Evolutionary conservation across 2,329 filamentous ascomycete species (phyloP).

Genomic region (Penicillium sp.): DNA sequence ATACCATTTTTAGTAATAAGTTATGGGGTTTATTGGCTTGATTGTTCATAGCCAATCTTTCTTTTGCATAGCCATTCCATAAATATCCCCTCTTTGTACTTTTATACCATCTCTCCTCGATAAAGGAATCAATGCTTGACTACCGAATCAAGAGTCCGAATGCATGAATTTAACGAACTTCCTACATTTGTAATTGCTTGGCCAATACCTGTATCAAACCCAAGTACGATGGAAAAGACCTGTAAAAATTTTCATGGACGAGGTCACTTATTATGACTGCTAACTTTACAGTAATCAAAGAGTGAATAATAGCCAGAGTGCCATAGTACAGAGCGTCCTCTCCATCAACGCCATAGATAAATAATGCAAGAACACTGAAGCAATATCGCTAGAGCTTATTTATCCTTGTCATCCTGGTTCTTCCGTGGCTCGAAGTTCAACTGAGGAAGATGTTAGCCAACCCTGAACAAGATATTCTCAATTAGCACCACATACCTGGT

Average conservation of each 20-base stretch:
- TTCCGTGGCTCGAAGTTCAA: conserved; percentile 67
- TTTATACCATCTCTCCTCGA: conserved; percentile 26
- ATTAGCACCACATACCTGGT: conserved; percentile 62
- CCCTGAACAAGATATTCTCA: neutral
- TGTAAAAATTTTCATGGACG: neutral
- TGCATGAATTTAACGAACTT: neutral
- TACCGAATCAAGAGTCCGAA: conserved; percentile 7
- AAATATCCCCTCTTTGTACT: conserved; percentile 23
- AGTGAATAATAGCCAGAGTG: neutral
- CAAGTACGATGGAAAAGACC: neutral
- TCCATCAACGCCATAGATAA: conserved; percentile 4
- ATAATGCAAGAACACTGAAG: neutral
- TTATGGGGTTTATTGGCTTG: conserved; percentile 8
- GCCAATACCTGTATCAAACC: neutral
- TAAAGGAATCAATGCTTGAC: conserved; percentile 11
- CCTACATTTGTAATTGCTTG: neutral
- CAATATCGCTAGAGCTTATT: conserved; percentile 13
- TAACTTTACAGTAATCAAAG: neutral
- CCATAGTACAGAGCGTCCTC: neutral
- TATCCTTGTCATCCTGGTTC: conserved; percentile 54
- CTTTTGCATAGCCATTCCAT: conserved; percentile 22
- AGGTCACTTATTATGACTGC: neutral
- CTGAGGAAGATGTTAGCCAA: conserved; percentile 37
- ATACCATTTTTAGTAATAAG: conserved; percentile 9
- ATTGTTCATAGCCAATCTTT: conserved; percentile 3